Evolutionary conservation across 257 asterid genomes (phyloP).

Genomic region (Solanum paucissectum): DNA sequence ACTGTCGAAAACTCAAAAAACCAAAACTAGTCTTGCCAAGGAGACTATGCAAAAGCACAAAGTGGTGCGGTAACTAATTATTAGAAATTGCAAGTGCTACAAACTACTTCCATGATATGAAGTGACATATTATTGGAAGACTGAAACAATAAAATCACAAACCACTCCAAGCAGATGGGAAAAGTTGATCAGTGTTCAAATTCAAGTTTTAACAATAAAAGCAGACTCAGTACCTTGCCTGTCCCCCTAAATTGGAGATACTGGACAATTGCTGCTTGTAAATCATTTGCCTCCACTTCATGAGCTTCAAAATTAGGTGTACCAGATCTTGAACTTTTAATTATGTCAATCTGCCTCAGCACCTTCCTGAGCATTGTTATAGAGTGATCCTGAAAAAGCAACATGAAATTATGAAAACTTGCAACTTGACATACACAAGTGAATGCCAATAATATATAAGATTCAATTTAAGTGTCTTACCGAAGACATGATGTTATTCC

Average conservation of each 20-base stretch:
- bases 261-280: conserved; percentile 77
- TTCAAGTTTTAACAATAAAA: not conserved
- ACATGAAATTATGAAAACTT: conserved; percentile 6
- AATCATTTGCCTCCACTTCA: conserved; percentile 72
- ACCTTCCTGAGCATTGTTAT: conserved; percentile 75
- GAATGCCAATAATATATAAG: conserved; percentile 6
- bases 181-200: not conserved
- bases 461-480: conserved; percentile 29
- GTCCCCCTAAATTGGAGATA: conserved; percentile 86
- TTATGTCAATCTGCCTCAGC: conserved; percentile 69
- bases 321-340: conserved; percentile 89
- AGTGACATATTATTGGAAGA: not conserved
- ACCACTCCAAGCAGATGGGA: not conserved
- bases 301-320: conserved; percentile 83
- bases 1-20: not conserved
- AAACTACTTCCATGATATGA: not conserved
- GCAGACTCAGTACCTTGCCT: conserved; percentile 58
- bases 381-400: conserved; percentile 68
- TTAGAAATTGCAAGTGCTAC: not conserved
- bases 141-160: not conserved
- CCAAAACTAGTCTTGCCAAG: not conserved
- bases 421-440: conserved; percentile 3
- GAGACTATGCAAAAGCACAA: not conserved
- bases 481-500: conserved; percentile 76
- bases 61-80: not conserved